Base-by-base conservation (phyloP, 2,329 filamentous ascomycete species). In the Davidsoniella neocaledoniae region DNA sequence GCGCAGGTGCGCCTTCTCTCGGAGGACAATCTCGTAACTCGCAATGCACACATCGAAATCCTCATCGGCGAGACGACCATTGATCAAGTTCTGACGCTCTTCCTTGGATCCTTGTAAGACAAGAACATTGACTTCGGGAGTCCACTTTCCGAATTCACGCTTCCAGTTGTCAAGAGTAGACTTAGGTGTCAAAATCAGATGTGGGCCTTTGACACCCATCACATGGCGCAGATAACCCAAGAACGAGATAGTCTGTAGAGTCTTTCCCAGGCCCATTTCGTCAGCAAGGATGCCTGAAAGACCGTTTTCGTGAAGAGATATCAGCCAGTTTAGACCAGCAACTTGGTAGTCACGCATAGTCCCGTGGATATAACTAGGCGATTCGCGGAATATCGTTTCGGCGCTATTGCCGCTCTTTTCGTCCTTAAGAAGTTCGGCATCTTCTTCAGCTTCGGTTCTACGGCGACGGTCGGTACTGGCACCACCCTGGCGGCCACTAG, bases 111-210 rank as follows among this genome's bases (percentile, higher is more conserved):
- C 91, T 63, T 96, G 91, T 6, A 98, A 73, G 9, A 98, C 86
- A 37, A 98, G 68, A 21, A 96, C 86, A 58, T 95, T 86, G 58
- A 96, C 84, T 53, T 96, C 91, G 0, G 91, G 91, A 1, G 90
- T 95, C 91, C 91, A 98, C 61, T 71, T 85, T 49, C 75, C 75
- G 62, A 96, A 96, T 63, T 98, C 91, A 58, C 91, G 80, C 66
- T 88, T 86, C 91, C 91, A 98, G 65, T 98, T 98, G 67, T 98
- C 90, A 5, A 98, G 75, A 0, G 91, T 98, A 10, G 91, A 96
- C 63, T 98, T 98, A 40, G 91, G 91, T 4, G 98, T 91, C 4
- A 77, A 83, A 48, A 98, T 76, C 41, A 98, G 71, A 66, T 98
- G 91, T 4, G 91, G 91, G 0, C 91, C 91, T 5, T 76, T 86